Base-by-base conservation (phyloP, 768 basidiomycete species). In the Gymnopilus dilepis region DNA sequence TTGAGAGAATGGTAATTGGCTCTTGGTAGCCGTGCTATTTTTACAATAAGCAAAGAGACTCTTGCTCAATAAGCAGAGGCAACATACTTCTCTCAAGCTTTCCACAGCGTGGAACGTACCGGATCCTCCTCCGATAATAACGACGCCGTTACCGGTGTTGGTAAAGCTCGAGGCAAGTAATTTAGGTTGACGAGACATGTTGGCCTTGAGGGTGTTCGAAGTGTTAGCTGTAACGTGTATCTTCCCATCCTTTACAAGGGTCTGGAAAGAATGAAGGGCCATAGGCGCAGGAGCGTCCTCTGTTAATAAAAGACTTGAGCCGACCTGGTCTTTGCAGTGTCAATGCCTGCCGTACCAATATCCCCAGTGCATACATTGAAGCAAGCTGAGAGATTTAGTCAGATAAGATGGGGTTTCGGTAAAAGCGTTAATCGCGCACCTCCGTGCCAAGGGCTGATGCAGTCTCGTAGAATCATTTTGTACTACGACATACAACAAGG, bases 271-370 rank as follows among this genome's bases (percentile, higher is more conserved):
- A 75, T 94, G 92, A 26, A 97, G 73, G 12, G 90, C 85, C 68
- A 84, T 78, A 11, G 93, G 88, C 9, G 92, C 95, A 15, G 95
- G 95, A 2, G 94, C 90, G 73, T 96, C 95, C 82, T 97, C 94
- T 90, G 69, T 31, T 58, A 45, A 37, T 37, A 19, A 21, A 58
- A 50, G 59, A 72, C 41, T 72, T 60, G 60, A 61, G 19, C 17
- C 22, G 17, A 19, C 6, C n/a, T 19, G 40, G 24, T 17, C 42
- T 1, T 34, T 40, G 21, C 5, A 38, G n/a, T 13, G 51, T 12
- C 3, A 34, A 57, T 26, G 48, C n/a, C 37, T 17, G 5, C 63
- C 80, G 33, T 65, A 89, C 88, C 89, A 37, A 92, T 93, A 67
- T 94, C 92, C 12, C 92, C 92, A 28, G 86, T 91, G 75, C 87